Evolutionary conservation across 208 protist genomes (phyloP), one percentile per base, ranked within the genome.

Genomic region (Herpetomonas muscarum): DNA sequence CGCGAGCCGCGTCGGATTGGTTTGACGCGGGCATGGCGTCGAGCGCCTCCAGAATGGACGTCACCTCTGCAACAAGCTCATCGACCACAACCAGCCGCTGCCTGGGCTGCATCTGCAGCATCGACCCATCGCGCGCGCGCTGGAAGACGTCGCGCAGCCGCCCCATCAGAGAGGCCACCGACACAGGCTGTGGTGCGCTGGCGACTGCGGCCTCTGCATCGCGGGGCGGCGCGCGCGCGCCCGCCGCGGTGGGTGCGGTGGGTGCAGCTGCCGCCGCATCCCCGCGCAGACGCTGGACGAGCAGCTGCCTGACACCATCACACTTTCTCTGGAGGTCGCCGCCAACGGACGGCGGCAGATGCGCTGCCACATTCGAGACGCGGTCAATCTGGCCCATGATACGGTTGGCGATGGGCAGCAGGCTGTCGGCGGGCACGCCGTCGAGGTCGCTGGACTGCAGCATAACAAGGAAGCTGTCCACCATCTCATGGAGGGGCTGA

Each of bases 391-490:
- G 81, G 10, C 34, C 51, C 3, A 42, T 30, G 31, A 89, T 64
- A 15, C 69, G 55, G 3, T 65, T 59, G 10, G 65, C 47, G 31
- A 87, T 46, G n/a, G 48, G 55, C 29, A 52, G 30, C 19, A 83
- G 37, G 26, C 81, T 72, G 2, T 54, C 67, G 24, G 63, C 39
- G 1, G 63, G 24, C 0, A 78, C 56, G 25, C 65, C 36, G 21
- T 30, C 32, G 10, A 74, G 34, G 0, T 73, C 69, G 6, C 69
- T 57, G 5, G 71, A 82, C 24, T 70, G 47, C 24, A 92, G 60
- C 22, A 87, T 54, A 7, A 60, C 58, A 0, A 81, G 28, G 59
- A 92, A 89, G 17, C 71, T 62, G 55, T 89, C 76, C 29, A 89
- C 41, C 79, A 89, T 89, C 13, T 46, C 57, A 53, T 89, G 71